Evolutionary conservation across 2,329 filamentous ascomycete genomes (phyloP), one percentile per base, ranked within the genome.

Genomic region (Aureobasidium sp.): DNA sequence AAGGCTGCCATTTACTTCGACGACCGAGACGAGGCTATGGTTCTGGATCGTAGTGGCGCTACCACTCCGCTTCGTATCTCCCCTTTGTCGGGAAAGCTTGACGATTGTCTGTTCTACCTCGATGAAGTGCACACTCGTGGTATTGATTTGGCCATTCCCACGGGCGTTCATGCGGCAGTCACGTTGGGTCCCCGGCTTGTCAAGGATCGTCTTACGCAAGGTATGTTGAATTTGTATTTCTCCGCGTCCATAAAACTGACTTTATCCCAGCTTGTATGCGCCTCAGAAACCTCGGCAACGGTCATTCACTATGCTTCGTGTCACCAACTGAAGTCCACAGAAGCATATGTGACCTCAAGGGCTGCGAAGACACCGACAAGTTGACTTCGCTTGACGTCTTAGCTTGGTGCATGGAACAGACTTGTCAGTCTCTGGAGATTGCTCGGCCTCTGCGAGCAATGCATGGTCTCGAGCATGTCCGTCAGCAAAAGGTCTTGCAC

Each of bases 101-200:
- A 84, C 5, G 66, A 65, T 0, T 91, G 87, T 60, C 69, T 89
- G 0, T 77, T 91, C 0, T 91, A 85, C 59, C 75, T 92, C 0
- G 88, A 91, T 53, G 84, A 91, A 62, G 80, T 82, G 0, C 87
- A 91, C 64, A 89, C 87, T 0, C 72, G 88, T 63, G 88, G 89
- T 0, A 90, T 81, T 0, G 88, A 92, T 64, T 68, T 91, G 0
- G 82, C 80, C 37, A 71, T 90, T 0, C 88, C 86, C 0, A 61
- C 61, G 0, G 5, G 79, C 11, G 86, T 85, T 65, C 76, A 83
- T 0, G 89, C 87, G 0, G 84, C 84, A 0, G 84, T 91, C 0
- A 91, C 87, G 0, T 69, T 93, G 0, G 87, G 88, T 0, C 77
- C 84, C 0, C 75, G 77, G 3, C 65, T 90, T 1, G 87, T 84